Evolutionary conservation across 306 rosid species (phyloP), one percentile per base, ranked within the genome.

Genomic region (Cyclanthera cordifolia): DNA sequence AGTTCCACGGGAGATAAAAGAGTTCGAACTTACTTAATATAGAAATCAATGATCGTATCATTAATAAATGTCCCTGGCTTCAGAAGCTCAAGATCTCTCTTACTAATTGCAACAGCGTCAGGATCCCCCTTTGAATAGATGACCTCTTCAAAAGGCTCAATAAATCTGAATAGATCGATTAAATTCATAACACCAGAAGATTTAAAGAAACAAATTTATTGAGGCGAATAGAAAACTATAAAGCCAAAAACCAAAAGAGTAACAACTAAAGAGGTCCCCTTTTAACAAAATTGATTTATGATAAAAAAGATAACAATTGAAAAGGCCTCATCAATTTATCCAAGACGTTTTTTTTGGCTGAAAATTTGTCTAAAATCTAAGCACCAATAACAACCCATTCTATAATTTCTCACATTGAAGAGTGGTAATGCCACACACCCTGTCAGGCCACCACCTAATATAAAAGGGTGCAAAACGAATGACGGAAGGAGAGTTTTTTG

Each of bases 51-150:
- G 68, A 91, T 84, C 7, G 97, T 91, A 84, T 88, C 97, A 73
- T 91, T 91, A 68, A 88, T 55, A 76, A 86, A 91, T 72, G 88
- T 87, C 61, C 85, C 92, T 8, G 97, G 97, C 76, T 78, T 89
- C 78, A 91, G 75, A 72, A 91, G 84, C 84, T 87, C 97, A 82
- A 87, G 94, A 56, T 91, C 97, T 85, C 97, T 86, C 82, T 82
- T 88, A 82, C 87, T 76, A 12, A 91, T 82, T 67, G 95, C 83
- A 76, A 91, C 91, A 19, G 97, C 95, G 82, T 91, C 97, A 14
- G 89, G 75, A 53, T 91, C 92, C 71, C 97, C 97, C 81, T 85
- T 81, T 3, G 96, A 91, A 78, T 88, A 91, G 81, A 91, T 39
- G 55, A 91, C 85, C 46, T 85, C 96, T 61, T 79, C 91, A 78